Conservation (phyloP, 805 yeast genomes). For the Kluyveromyces aestuarii region DNA sequence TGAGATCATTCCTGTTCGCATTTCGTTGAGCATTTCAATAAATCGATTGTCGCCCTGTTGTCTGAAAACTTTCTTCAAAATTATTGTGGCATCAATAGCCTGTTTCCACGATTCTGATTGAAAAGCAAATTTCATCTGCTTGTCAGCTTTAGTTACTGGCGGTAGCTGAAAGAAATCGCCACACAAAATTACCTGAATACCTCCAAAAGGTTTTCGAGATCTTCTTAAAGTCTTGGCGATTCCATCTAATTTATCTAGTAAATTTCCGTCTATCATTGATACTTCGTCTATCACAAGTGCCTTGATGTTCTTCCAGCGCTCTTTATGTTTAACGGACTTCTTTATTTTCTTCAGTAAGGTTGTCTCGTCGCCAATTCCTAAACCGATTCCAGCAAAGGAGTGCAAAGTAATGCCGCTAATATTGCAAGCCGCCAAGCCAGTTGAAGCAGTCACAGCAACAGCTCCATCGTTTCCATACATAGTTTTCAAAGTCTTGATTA, state of each 20-base stretch:
- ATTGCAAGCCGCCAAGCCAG: conserved; percentile 78
- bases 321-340: conserved; percentile 38
- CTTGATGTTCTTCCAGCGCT: conserved; percentile 46
- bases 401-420: conserved; percentile 74
- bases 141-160: conserved; percentile 35
- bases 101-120: conserved; percentile 55
- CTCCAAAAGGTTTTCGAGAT: conserved; percentile 58
- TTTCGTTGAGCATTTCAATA: conserved; percentile 65
- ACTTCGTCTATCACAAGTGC: conserved; percentile 71
- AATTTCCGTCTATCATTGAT: conserved; percentile 67
- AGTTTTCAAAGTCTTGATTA: conserved; percentile 44
- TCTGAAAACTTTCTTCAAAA: conserved; percentile 58
- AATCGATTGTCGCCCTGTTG: conserved; percentile 67
- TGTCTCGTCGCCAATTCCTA: conserved; percentile 47
- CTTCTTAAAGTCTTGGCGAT: conserved; percentile 47
- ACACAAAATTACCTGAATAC: conserved; percentile 64
- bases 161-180: conserved; percentile 83
- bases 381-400: conserved; percentile 69
- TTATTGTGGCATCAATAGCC: conserved; percentile 47
- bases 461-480: conserved; percentile 36
- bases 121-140: conserved; percentile 46
- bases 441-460: conserved; percentile 76
- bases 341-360: conserved; percentile 43
- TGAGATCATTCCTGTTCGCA: conserved; percentile 55
- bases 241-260: conserved; percentile 53